Percentiles rank a stretch among this genome's conserved stretches.
Evolutionary conservation across 352 stramenopile genomes (phyloP).

Genomic region (Globisporangium megalacanthum): DNA sequence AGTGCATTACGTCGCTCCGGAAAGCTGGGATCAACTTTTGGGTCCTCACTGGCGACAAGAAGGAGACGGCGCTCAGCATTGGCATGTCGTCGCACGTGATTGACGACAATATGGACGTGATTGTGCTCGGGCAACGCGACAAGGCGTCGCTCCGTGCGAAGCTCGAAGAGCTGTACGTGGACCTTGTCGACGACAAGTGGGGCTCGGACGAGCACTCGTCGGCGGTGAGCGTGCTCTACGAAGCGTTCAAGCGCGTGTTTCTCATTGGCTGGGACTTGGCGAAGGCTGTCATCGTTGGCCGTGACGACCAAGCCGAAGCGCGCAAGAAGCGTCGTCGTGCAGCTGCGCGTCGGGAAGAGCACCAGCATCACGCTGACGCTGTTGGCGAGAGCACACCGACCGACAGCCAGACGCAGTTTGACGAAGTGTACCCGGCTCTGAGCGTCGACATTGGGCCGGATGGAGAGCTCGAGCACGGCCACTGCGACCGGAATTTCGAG

Average conservation of each 20-base stretch:
- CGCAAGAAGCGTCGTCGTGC: constrained; percentile 62
- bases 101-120: constrained; percentile 88
- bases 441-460: constrained; percentile 52
- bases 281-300: constrained; percentile 64
- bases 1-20: constrained; percentile 89
- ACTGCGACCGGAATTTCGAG: constrained; percentile 67
- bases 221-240: constrained; percentile 62
- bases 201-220: constrained; percentile 80
- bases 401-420: constrained; percentile 39
- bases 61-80: constrained; percentile 98
- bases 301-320: constrained; percentile 61
- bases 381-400: constrained; percentile 24
- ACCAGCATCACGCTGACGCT: constrained; percentile 5
- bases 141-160: constrained; percentile 68
- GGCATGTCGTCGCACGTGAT: constrained; percentile 90
- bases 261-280: constrained; percentile 61
- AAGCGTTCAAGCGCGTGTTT: constrained; percentile 68
- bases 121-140: constrained; percentile 78
- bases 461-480: constrained; percentile 42
- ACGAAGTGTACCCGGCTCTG: constrained; percentile 64
- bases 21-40: constrained; percentile 97
- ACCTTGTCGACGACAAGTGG: constrained; percentile 86
- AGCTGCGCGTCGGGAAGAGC: constrained; percentile 42
- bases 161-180: constrained; percentile 81
- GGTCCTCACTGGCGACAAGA: constrained; percentile 97